Base-by-base conservation (phyloP, 345 rosid genomes). In the Melastoma malabathricum region DNA sequence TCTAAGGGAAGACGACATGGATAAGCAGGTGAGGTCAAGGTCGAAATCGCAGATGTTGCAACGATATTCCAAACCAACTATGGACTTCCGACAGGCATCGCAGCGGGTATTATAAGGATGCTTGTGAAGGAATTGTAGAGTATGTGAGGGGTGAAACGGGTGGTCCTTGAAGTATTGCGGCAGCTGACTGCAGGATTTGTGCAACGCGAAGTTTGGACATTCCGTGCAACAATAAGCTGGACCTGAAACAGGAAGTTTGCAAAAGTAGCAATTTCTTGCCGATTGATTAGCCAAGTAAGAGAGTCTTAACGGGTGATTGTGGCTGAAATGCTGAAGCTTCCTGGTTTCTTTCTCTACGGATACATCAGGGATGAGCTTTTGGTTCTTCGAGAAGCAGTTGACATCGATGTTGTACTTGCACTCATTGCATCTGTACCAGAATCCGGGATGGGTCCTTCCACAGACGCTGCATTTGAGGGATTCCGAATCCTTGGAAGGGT, bases 361-460 rank as follows among this genome's bases (percentile, higher is more conserved):
- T 20, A 19, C 50, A 18, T 51, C 16, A n/a, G 6, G 13, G 6
- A 18, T 16, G 14, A n/a, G 20, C 0, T 18, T 31, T 9, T 55
- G 47, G 20, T 51, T 43, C 15, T 31, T 43, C 15, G 15, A 43
- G 47, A 45, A 43, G 59, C 64, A 48, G 20, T 29, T 18, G 49
- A 64, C 27, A 15, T 59, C 61, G 15, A 64, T 13, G 48, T 43
- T 41, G 22, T 59, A 68, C 1, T 52, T 3, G 46, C 68, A 68
- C 3, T 46, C 17, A 16, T 18, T 23, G 56, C 68, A 68, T 15
- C 46, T n/a, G 46, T 59, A 68, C 25, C 44, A 45, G 16, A 59
- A 38, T 17, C 58, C 56, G 3, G 19, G 15, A 2, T 46, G 23
- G 15, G 13, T 49, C 31, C 59, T 39, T 5, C 18, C 29, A 23